These are phyloP conservation scores for Quercus glauca DNA, from an alignment of 306 rosid genomes.

Conservation along the genomic window DNA sequence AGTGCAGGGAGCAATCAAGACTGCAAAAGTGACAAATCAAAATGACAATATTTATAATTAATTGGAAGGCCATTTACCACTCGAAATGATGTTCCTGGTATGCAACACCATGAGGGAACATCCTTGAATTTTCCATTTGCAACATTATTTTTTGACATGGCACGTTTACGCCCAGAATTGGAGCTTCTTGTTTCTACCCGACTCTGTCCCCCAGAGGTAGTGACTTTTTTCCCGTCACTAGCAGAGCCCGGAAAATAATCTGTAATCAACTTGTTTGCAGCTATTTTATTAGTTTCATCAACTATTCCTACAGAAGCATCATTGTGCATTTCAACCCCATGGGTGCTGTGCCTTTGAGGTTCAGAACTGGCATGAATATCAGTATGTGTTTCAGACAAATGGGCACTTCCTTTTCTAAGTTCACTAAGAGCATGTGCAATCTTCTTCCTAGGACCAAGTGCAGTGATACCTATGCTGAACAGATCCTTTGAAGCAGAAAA, in stretches of 20 bases:
- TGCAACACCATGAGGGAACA: slow-evolving; percentile 78
- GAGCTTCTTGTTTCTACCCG: slow-evolving; percentile 28
- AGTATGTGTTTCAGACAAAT: slow-evolving; percentile 28
- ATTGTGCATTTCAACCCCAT: slow-evolving; percentile 32
- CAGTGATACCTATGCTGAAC: slow-evolving; percentile 63
- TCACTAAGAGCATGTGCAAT: slow-evolving; percentile 61
- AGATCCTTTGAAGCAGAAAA: slow-evolving; percentile 59
- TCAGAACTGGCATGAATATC: slow-evolving; percentile 24
- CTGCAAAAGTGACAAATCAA: neutral
- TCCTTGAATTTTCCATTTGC: slow-evolving; percentile 52
- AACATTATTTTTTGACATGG: slow-evolving; percentile 28
- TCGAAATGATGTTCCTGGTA: slow-evolving; percentile 88
- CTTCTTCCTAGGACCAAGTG: slow-evolving; percentile 93
- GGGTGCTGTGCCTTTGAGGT: slow-evolving; percentile 34
- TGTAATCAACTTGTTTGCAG: slow-evolving; percentile 75
- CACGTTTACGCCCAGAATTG: slow-evolving; percentile 39
- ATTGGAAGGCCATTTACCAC: slow-evolving; percentile 58
- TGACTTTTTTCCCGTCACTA: slow-evolving; percentile 46
- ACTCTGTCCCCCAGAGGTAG: slow-evolving; percentile 29
- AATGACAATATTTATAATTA: slow-evolving; percentile 9
- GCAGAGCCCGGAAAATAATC: slow-evolving; percentile 70
- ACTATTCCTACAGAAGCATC: slow-evolving; percentile 38
- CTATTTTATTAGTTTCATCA: slow-evolving; percentile 43
- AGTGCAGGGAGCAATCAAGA: neutral
- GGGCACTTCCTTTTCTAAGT: slow-evolving; percentile 48